Evolutionary conservation across 176 grass and related monocot genomes (phyloP).

Genomic region (Avena insularis): DNA sequence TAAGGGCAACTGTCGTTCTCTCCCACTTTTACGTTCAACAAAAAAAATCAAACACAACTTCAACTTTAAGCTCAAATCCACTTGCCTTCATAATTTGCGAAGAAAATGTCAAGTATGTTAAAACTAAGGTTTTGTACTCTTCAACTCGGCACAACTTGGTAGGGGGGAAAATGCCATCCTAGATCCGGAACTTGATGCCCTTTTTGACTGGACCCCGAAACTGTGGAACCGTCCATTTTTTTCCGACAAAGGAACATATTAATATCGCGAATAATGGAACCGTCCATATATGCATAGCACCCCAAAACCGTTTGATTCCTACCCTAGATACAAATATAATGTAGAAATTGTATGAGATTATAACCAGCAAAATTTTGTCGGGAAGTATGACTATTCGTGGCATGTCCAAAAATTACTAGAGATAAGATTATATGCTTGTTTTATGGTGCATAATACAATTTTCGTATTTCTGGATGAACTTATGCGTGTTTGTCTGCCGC

Average conservation of each 20-base stretch:
- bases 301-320: not conserved
- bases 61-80: not conserved
- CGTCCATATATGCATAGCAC: too few species aligned
- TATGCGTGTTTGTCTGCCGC: not conserved
- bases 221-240: too few species aligned
- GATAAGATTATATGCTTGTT: not conserved
- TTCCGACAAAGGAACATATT: too few species aligned
- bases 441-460: not conserved
- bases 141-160: too few species aligned
- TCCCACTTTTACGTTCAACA: too few species aligned
- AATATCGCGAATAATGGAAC: too few species aligned
- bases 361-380: not conserved
- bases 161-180: too few species aligned
- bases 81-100: not conserved
- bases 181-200: too few species aligned
- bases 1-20: too few species aligned
- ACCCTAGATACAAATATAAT: not conserved
- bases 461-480: not conserved
- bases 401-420: not conserved
- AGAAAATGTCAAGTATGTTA: too few species aligned
- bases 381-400: not conserved
- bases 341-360: not conserved
- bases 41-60: not conserved
- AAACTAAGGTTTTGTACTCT: too few species aligned
- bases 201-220: too few species aligned